These are phyloP conservation scores for Wickerhamiella kurtzmanii DNA, from an alignment of 805 yeast species.

Conservation along the genomic window DNA sequence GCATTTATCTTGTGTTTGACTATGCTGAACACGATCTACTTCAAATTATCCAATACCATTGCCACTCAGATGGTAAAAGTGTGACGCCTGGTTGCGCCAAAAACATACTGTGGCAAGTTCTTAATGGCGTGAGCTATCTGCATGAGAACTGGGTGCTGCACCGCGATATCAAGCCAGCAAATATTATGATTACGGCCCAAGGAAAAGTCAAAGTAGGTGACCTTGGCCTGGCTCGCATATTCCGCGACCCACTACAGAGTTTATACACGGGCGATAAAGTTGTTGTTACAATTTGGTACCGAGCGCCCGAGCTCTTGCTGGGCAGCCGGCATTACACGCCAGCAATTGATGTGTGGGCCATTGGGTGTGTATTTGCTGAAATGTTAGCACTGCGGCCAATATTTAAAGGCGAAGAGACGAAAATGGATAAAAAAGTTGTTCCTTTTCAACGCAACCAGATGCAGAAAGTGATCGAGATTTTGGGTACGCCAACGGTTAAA, in stretches of 20 bases:
- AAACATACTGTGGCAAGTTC: conserved; percentile 80
- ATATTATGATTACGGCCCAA: conserved; percentile 81
- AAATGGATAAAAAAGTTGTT: conserved; percentile 81
- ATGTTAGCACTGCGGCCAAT: conserved; percentile 77
- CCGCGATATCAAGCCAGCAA: conserved; percentile 93
- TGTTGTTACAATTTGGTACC: conserved; percentile 92
- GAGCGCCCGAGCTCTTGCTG: conserved; percentile 83
- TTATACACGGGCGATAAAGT: conserved; percentile 87
- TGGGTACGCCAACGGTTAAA: conserved; percentile 74
- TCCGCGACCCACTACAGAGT: conserved; percentile 75
- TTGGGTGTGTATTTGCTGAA: conserved; percentile 90
- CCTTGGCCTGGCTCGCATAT: conserved; percentile 78
- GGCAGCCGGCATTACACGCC: conserved; percentile 91
- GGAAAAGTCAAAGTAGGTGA: conserved; percentile 96
- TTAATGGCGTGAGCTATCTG: conserved; percentile 79
- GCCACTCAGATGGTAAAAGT: conserved; percentile 29
- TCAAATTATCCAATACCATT: conserved; percentile 87
- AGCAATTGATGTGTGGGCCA: conserved; percentile 89
- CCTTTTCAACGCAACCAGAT: conserved; percentile 92
- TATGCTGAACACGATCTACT: conserved; percentile 91
- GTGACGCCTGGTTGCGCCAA: conserved; percentile 68
- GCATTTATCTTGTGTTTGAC: conserved; percentile 90
- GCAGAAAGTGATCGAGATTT: conserved; percentile 78
- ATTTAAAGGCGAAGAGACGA: conserved; percentile 95
- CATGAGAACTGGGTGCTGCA: conserved; percentile 96